Percentiles rank a stretch among this genome's conserved stretches.
These are phyloP conservation scores for Eurotiales sp. DNA, from an alignment of 2,329 filamentous ascomycete genomes.

Conservation along the genomic window DNA sequence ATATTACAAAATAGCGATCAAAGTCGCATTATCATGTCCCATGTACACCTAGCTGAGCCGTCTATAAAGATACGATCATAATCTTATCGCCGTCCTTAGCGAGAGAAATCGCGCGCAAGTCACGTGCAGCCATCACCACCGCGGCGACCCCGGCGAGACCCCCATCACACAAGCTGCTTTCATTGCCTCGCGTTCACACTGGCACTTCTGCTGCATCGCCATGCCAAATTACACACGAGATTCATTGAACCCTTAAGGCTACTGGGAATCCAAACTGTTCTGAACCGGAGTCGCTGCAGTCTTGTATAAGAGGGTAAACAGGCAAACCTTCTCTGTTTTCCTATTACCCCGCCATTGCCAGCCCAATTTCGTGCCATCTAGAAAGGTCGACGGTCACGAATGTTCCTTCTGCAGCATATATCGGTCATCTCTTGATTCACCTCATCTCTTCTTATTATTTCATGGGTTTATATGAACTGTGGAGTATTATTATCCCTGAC, in stretches of 20 bases:
- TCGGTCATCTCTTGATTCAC: background rate
- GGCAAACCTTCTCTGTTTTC: constrained; percentile 12
- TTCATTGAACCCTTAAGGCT: background rate
- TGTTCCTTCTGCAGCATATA: background rate
- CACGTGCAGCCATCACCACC: constrained; percentile 7
- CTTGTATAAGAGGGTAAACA: background rate
- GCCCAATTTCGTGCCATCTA: background rate
- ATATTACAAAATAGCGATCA: too few species aligned
- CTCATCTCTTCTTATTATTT: background rate
- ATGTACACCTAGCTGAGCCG: background rate
- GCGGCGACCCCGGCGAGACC: constrained; percentile 5
- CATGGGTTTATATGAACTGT: background rate
- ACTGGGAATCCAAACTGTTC: background rate
- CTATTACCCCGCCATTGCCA: constrained; percentile 13
- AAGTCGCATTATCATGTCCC: too few species aligned
- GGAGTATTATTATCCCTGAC: background rate
- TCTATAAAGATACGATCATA: background rate
- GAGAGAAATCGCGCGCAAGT: background rate
- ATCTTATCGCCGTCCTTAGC: background rate
- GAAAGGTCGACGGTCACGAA: constrained; percentile 3
- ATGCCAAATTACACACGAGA: constrained; percentile 9
- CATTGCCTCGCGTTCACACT: background rate
- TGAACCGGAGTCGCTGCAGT: background rate
- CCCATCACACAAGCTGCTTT: constrained; percentile 9
- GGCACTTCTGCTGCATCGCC: background rate